These are phyloP conservation scores for Verbena officinalis DNA, from an alignment of 257 asterid species.

Conservation along the genomic window DNA sequence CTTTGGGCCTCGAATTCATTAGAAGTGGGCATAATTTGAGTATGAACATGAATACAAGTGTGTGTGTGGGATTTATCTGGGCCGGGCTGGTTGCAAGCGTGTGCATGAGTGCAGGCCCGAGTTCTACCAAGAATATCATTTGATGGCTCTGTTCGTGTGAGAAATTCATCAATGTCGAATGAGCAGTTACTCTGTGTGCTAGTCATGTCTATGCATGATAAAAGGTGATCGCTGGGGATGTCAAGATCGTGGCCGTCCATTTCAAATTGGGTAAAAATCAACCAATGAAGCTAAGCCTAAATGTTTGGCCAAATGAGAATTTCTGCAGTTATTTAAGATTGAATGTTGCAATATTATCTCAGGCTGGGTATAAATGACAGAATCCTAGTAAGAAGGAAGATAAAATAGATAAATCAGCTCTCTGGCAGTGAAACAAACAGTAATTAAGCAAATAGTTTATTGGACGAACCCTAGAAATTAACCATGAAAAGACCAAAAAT, in stretches of 20 bases:
- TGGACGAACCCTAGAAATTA: no score
- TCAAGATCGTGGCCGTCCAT: constrained; percentile 61
- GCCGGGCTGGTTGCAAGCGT: constrained; percentile 93
- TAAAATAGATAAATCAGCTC: no score
- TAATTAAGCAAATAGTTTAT: no score
- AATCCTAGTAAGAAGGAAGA: no score
- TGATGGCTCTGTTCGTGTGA: constrained; percentile 55
- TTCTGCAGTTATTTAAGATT: no score
- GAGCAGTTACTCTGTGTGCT: constrained; percentile 62
- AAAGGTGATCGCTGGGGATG: constrained; percentile 47
- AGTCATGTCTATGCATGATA: constrained; percentile 47
- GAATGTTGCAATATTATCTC: no score
- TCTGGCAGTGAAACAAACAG: no score
- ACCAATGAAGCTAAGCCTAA: no score
- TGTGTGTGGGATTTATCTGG: constrained; percentile 83
- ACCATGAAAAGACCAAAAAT: no score
- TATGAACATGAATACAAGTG: constrained; percentile 94
- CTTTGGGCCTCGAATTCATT: constrained; percentile 60
- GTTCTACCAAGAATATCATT: constrained; percentile 56
- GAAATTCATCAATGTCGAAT: constrained; percentile 59
- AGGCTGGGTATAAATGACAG: no score
- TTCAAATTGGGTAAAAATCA: no score
- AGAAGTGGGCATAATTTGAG: constrained; percentile 75
- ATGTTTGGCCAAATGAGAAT: no score
- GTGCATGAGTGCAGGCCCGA: constrained; percentile 88